Evolutionary conservation across 371 early-diverging fungal species (phyloP), one percentile per base, ranked within the genome.

Genomic region (Mortierella sp.): DNA sequence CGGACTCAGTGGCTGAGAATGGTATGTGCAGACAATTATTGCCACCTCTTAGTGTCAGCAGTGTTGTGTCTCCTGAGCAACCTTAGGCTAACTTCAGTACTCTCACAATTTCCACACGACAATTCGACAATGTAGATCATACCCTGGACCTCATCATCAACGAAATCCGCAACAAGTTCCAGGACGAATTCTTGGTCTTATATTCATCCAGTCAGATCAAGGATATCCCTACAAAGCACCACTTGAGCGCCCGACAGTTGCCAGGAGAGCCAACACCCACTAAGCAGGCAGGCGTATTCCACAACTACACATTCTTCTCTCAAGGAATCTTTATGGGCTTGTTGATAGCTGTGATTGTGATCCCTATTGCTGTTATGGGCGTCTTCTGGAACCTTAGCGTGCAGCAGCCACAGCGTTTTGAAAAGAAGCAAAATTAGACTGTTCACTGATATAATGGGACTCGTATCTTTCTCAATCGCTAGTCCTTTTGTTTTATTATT

Each of bases 281-380:
- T 20, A 52, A 60, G 32, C 69, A 73, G 52, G 66, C 65, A 11
- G 81, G 81, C 24, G 11, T 80, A 10, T 80, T 80, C 72, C 81
- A 80, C 43, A 57, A 61, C 14, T 80, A 80, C 70, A 75, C 76
- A n/a, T 80, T 80, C 61, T 80, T 80, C 24, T 80, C 81, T 0
- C 76, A 75, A 66, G 81, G 81, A 5, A 80, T 80, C 35, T 80
- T 72, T 43, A 80, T 80, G 81, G 81, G 72, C 0, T 35, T 80
- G 63, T 51, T 80, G 62, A 66, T 80, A 22, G 63, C 59, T 10
- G 67, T 80, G 32, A 65, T 80, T 39, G 47, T 80, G 14, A 61
- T 72, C n/a, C 81, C 81, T 14, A 65, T 80, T 58, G 69, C 66
- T n/a, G 12, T 80, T 28, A 62, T 80, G 37, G 81, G 81, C n/a